Evolutionary conservation across 139 green algal genomes (phyloP).

Genomic region (Chlorella sp.): DNA sequence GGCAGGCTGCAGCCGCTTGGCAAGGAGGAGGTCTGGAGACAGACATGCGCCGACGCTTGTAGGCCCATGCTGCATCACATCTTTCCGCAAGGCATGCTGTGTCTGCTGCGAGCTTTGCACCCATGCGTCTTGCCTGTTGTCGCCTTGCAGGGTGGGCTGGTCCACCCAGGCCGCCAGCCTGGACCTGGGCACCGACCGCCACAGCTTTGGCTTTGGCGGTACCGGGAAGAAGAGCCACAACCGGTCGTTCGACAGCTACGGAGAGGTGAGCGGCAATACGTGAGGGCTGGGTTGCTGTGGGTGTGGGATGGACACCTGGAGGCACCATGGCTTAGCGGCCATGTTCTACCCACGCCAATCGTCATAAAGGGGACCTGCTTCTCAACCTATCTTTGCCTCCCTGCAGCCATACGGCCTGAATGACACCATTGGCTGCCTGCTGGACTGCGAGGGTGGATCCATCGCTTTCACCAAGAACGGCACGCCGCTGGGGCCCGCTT

Average conservation of each 20-base stretch:
- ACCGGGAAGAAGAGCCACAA: conserved; percentile 81
- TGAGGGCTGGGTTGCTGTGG: too few relatives aligned
- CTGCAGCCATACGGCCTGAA: conserved; percentile 53
- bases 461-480: conserved; percentile 80
- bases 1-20: too few relatives aligned
- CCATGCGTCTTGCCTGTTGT: neutral
- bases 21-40: too few relatives aligned
- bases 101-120: too few relatives aligned
- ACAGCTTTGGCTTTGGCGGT: conserved; percentile 75
- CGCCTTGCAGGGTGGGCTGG: conserved; percentile 66
- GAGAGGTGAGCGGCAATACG: conserved; percentile 37
- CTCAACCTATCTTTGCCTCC: too few relatives aligned
- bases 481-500: conserved; percentile 61
- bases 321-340: too few relatives aligned
- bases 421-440: conserved; percentile 74
- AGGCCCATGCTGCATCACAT: too few relatives aligned
- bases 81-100: too few relatives aligned
- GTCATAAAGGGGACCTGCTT: too few relatives aligned
- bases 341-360: too few relatives aligned
- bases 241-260: conserved; percentile 78
- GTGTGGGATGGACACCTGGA: too few relatives aligned
- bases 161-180: conserved; percentile 53
- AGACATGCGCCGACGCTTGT: too few relatives aligned
- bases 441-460: conserved; percentile 54
- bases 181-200: conserved; percentile 76